These are phyloP conservation scores for Penicillium nordicum DNA, from an alignment of 2,329 filamentous ascomycete genomes.

Conservation along the genomic window DNA sequence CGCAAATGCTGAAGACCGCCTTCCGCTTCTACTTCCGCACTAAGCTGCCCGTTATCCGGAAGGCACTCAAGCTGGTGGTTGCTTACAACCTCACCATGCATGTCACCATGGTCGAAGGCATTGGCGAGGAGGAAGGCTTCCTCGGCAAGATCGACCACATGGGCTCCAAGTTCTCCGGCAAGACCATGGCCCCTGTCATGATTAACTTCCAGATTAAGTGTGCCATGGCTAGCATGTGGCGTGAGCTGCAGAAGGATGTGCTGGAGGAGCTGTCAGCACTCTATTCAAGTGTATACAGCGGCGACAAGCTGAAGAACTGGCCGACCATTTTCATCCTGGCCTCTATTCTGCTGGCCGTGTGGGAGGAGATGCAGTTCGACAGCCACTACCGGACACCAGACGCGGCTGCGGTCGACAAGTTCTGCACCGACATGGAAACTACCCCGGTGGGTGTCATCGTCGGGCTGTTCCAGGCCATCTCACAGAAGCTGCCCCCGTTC, in stretches of 20 bases:
- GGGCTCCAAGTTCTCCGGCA: slow-evolving; percentile 81
- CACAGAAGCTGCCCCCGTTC: slow-evolving; percentile 88
- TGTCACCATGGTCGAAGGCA: slow-evolving; percentile 89
- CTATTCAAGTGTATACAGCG: slow-evolving; percentile 97
- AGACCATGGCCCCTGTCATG: slow-evolving; percentile 92
- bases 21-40: slow-evolving; percentile 90
- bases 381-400: slow-evolving; percentile 93
- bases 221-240: slow-evolving; percentile 96
- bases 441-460: slow-evolving; percentile 95
- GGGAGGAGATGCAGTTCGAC: slow-evolving; percentile 99
- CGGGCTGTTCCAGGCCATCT: slow-evolving; percentile 95
- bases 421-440: slow-evolving; percentile 95
- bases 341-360: slow-evolving; percentile 86
- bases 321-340: slow-evolving; percentile 97
- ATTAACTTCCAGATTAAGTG: slow-evolving; percentile 99
- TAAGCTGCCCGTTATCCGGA: slow-evolving; percentile 83
- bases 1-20: slow-evolving; percentile 92
- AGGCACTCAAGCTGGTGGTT: slow-evolving; percentile 89
- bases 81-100: slow-evolving; percentile 95
- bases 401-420: slow-evolving; percentile 79
- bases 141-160: slow-evolving; percentile 82
- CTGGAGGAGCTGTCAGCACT: slow-evolving; percentile 87
- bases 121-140: slow-evolving; percentile 73
- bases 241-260: slow-evolving; percentile 92
- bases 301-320: slow-evolving; percentile 98